phyloP scores from a whole-genome alignment of 495 filamentous ascomycete species.

The Rhypophila decipiens region DNA sequence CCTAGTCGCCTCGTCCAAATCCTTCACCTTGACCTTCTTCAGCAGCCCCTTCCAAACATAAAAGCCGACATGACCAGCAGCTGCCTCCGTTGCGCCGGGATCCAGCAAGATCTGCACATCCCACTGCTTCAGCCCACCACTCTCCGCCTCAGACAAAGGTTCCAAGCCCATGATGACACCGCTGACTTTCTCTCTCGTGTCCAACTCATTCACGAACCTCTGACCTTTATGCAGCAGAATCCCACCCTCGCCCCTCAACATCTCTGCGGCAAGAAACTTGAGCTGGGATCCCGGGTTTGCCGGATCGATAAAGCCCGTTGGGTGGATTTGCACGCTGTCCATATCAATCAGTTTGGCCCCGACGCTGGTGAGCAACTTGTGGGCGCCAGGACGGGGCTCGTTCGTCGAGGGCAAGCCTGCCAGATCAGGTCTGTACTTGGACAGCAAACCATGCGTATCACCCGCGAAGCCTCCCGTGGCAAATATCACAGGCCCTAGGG shows the following conservation, averaged over 20 bases:
- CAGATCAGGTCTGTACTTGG: slow-evolving; percentile 49
- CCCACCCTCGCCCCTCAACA: slow-evolving; percentile 53
- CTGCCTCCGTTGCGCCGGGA: slow-evolving; percentile 44
- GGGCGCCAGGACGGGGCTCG: slow-evolving; percentile 44
- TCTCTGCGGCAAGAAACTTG: slow-evolving; percentile 58
- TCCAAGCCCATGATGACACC: slow-evolving; percentile 37
- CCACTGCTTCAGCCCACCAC: slow-evolving; percentile 39
- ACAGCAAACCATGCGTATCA: slow-evolving; percentile 47
- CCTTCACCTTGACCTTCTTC: slow-evolving; percentile 42
- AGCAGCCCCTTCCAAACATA: slow-evolving; percentile 54
- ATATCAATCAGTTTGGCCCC: slow-evolving; percentile 52
- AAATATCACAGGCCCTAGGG: slow-evolving; percentile 49
- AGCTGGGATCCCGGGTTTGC: slow-evolving; percentile 28
- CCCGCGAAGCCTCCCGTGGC: slow-evolving; percentile 54
- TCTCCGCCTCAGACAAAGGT: slow-evolving; percentile 4
- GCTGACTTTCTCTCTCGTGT: slow-evolving; percentile 48
- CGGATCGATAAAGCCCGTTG: slow-evolving; percentile 69
- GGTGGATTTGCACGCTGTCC: slow-evolving; percentile 54
- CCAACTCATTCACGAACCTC: slow-evolving; percentile 53
- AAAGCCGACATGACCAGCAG: slow-evolving; percentile 49
- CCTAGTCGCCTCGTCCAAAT: slow-evolving; percentile 35
- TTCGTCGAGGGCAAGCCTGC: slow-evolving; percentile 54
- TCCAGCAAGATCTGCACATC: slow-evolving; percentile 50
- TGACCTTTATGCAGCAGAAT: slow-evolving; percentile 42
- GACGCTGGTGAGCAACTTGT: slow-evolving; percentile 37